These are phyloP conservation scores for Epichloe typhina DNA, from an alignment of 2,329 filamentous ascomycete species.

Conservation along the genomic window DNA sequence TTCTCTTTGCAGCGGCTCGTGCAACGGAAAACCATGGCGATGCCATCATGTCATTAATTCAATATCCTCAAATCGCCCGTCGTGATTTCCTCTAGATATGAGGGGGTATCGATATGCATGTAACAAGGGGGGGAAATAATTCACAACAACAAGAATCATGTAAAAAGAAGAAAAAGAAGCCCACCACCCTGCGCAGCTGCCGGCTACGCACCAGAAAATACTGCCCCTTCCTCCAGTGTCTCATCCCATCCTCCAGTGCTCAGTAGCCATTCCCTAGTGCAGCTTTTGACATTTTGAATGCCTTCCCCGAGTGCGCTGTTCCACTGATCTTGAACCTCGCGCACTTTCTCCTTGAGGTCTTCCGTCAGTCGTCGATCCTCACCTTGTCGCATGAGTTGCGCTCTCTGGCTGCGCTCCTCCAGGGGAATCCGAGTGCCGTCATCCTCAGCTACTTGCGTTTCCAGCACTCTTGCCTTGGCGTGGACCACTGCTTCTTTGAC, in stretches of 20 bases:
- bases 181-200: not conserved
- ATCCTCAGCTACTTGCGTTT: constrained; percentile 43
- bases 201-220: constrained; percentile 26
- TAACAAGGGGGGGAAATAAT: too few relatives aligned
- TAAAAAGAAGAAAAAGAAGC: not conserved
- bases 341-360: constrained; percentile 87
- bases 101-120: not conserved
- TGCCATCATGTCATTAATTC: not conserved
- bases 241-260: constrained; percentile 84
- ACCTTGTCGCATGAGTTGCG: constrained; percentile 44
- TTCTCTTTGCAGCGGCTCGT: too few relatives aligned
- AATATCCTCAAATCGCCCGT: not conserved
- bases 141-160: not conserved
- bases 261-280: constrained; percentile 60
- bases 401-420: constrained; percentile 24
- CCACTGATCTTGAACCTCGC: constrained; percentile 86
- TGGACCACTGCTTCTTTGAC: constrained; percentile 68
- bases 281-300: constrained; percentile 58
- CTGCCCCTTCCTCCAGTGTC: constrained; percentile 44
- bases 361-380: constrained; percentile 64
- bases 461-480: constrained; percentile 53
- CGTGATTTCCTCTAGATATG: constrained; percentile 1
- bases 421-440: constrained; percentile 18
- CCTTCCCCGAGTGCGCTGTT: constrained; percentile 69
- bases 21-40: too few relatives aligned